Percentiles rank a stretch among this genome's conserved stretches.
Evolutionary conservation across 192 early-diverging fungal species (phyloP).

Genomic region (Coemansia sp.): DNA sequence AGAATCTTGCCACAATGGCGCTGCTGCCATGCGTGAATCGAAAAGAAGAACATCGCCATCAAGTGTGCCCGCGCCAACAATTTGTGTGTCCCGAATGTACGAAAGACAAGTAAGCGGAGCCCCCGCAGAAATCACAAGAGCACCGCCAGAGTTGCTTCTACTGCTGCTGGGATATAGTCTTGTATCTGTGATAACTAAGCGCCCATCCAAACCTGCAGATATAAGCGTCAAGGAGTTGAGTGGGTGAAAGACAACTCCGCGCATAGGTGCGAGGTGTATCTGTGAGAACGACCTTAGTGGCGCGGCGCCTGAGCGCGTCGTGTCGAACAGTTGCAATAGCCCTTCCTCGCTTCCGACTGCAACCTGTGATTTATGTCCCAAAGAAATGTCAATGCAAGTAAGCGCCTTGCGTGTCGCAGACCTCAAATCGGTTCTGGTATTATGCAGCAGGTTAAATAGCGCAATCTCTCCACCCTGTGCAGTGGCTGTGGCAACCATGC

Average conservation of each 20-base stretch:
- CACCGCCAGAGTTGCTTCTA: not conserved
- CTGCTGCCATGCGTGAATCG: slow-evolving; percentile 19
- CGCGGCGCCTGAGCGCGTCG: slow-evolving; percentile 21
- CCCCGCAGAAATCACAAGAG: slow-evolving; percentile 6
- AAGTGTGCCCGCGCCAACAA: slow-evolving; percentile 31
- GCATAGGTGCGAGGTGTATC: slow-evolving; percentile 35
- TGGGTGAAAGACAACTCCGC: slow-evolving; percentile 32
- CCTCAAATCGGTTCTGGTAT: slow-evolving; percentile 36
- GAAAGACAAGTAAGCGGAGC: slow-evolving; percentile 37
- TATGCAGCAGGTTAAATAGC: slow-evolving; percentile 42
- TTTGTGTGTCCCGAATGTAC: slow-evolving; percentile 13
- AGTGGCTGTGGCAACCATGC: slow-evolving; percentile 39
- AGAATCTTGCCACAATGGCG: slow-evolving; percentile 28
- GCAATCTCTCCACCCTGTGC: slow-evolving; percentile 41
- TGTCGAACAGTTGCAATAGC: slow-evolving; percentile 48
- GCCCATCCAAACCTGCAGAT: slow-evolving; percentile 33
- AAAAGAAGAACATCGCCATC: slow-evolving; percentile 41
- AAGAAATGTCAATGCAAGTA: slow-evolving; percentile 35
- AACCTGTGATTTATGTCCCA: slow-evolving; percentile 25
- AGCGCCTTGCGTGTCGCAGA: slow-evolving; percentile 41
- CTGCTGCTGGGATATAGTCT: slow-evolving; percentile 15
- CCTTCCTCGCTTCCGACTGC: slow-evolving; percentile 49
- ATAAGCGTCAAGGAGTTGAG: slow-evolving; percentile 7
- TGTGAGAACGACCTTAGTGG: slow-evolving; percentile 29
- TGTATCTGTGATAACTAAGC: slow-evolving; percentile 29